Evolutionary conservation across 148 eudicot species (phyloP).

Genomic region (Vaccinium macrocarpon): DNA sequence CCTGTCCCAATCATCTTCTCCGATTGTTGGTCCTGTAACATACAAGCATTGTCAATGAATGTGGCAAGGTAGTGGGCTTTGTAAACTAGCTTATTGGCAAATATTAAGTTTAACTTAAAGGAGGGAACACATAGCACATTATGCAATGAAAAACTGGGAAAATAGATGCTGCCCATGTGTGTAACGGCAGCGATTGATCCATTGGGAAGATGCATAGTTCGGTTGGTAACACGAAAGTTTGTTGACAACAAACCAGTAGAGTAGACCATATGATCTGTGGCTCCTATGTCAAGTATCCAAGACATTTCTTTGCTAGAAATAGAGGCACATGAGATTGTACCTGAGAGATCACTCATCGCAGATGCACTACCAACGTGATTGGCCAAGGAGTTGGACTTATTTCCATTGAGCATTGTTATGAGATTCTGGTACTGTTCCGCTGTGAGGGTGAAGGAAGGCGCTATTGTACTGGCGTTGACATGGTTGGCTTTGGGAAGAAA

Average conservation of each 20-base stretch:
- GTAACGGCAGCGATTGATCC: background rate
- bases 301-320: background rate
- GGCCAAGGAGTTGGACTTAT: background rate
- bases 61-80: too few species aligned
- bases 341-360: background rate
- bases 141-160: background rate
- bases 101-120: too few species aligned
- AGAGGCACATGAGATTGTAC: background rate
- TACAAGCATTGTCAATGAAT: too few species aligned
- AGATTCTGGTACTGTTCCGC: background rate
- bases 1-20: too few species aligned
- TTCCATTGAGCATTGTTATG: background rate
- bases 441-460: background rate
- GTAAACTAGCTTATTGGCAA: too few species aligned
- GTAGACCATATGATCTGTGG: slow-evolving; percentile 2
- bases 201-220: background rate
- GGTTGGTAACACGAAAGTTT: background rate
- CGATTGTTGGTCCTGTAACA: too few species aligned
- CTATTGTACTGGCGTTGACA: background rate
- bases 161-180: background rate
- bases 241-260: background rate
- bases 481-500: background rate
- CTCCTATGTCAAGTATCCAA: slow-evolving; percentile 6
- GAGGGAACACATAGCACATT: background rate
- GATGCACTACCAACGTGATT: background rate